Percentiles rank a stretch among this genome's conserved stretches.
Evolutionary conservation across 345 rosid genomes (phyloP).

Genomic region (Clarkia xantiana): DNA sequence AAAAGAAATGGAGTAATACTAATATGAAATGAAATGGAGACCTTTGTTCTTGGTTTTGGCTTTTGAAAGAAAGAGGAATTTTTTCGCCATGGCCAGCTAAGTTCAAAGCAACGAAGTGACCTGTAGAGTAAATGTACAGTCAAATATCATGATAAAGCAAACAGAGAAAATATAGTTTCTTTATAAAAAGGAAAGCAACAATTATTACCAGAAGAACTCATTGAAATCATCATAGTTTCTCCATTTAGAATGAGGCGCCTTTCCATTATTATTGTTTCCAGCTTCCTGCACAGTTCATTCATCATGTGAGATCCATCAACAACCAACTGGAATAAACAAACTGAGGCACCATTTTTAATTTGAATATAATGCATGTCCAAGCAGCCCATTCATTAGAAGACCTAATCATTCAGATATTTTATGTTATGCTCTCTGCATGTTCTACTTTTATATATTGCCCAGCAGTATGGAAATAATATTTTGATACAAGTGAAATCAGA

Average conservation of each 20-base stretch:
- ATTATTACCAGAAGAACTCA: constrained; percentile 73
- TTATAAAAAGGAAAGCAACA: neutral
- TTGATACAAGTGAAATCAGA: too few relatives aligned
- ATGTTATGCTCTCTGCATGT: too few relatives aligned
- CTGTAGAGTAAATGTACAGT: constrained; percentile 14
- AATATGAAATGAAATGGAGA: constrained; percentile 12
- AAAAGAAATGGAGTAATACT: neutral
- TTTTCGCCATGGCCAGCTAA: constrained; percentile 87
- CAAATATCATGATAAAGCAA: constrained; percentile 5
- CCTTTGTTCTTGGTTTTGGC: constrained; percentile 67
- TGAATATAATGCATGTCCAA: too few relatives aligned
- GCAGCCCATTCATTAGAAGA: too few relatives aligned
- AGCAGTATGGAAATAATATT: too few relatives aligned
- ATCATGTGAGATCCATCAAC: neutral
- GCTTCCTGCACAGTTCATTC: constrained; percentile 51
- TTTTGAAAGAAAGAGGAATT: constrained; percentile 53
- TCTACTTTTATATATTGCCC: too few relatives aligned
- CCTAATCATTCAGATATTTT: too few relatives aligned
- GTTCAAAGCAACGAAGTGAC: constrained; percentile 86
- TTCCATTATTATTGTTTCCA: constrained; percentile 71
- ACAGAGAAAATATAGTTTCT: neutral
- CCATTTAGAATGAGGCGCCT: constrained; percentile 95
- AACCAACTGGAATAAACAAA: neutral
- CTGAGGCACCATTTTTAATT: too few relatives aligned
- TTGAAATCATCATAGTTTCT: constrained; percentile 98